phyloP scores from a whole-genome alignment of 1,284 basidiomycete species.

The Blastosporella zonata region DNA sequence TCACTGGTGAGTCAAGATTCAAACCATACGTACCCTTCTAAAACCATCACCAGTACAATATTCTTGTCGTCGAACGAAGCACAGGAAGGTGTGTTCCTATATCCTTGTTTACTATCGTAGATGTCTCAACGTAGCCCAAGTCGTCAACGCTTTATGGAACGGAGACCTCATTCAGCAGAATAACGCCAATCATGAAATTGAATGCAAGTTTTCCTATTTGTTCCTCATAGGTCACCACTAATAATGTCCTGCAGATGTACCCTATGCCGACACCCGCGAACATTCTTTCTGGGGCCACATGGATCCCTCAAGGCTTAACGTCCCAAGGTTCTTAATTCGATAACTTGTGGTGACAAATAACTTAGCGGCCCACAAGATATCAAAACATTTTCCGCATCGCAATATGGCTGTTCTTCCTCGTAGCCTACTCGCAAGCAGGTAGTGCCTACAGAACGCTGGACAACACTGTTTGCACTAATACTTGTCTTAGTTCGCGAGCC shows the following conservation, averaged over 20 bases:
- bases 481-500: slow-evolving; percentile 62
- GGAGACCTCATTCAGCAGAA: slow-evolving; percentile 81
- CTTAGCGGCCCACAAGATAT: slow-evolving; percentile 43
- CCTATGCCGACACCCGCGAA: slow-evolving; percentile 50
- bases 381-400: slow-evolving; percentile 74
- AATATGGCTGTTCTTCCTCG: slow-evolving; percentile 84
- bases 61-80: slow-evolving; percentile 88
- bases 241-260: slow-evolving; percentile 45
- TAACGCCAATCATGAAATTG: slow-evolving; percentile 65
- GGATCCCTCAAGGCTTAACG: slow-evolving; percentile 76
- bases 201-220: slow-evolving; percentile 45
- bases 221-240: background rate
- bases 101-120: background rate
- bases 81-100: slow-evolving; percentile 60
- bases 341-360: background rate
- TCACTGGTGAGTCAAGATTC: slow-evolving; percentile 53
- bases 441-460: slow-evolving; percentile 20
- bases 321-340: slow-evolving; percentile 62
- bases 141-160: slow-evolving; percentile 72
- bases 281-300: slow-evolving; percentile 67
- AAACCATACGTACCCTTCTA: background rate
- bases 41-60: slow-evolving; percentile 49
- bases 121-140: slow-evolving; percentile 31
- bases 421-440: slow-evolving; percentile 85
- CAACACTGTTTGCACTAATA: slow-evolving; percentile 10